Percentiles rank a stretch among this genome's conserved stretches.
These are phyloP conservation scores for Hemisphaericaspora xylofermentans DNA, from an alignment of 1,139 yeast species.

Conservation along the genomic window DNA sequence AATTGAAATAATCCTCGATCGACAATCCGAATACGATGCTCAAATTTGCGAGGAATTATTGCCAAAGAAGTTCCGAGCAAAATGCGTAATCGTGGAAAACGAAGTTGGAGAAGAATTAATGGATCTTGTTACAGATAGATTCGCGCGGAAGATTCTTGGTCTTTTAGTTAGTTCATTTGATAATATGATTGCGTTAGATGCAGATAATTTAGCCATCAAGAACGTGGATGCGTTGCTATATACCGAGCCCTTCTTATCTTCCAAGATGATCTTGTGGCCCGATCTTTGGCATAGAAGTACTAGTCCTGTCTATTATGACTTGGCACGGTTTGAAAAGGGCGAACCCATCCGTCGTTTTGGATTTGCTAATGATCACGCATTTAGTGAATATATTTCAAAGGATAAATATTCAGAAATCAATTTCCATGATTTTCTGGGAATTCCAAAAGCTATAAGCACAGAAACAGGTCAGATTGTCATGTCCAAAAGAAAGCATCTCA, in stretches of 20 bases:
- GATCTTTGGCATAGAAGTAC: constrained; percentile 38
- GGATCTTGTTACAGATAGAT: constrained; percentile 21
- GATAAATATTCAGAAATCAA: constrained; percentile 21
- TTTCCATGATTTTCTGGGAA: constrained; percentile 34
- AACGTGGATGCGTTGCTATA: constrained; percentile 30
- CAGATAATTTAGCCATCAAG: constrained; percentile 35
- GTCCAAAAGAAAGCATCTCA: constrained; percentile 32
- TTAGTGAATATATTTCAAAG: constrained; percentile 21
- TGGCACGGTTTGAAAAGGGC: constrained; percentile 32
- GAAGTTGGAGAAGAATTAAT: constrained; percentile 24
- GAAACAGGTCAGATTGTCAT: constrained; percentile 41
- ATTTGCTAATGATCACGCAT: constrained; percentile 25
- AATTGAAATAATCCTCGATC: constrained; percentile 34
- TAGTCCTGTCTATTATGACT: constrained; percentile 35
- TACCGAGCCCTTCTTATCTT: constrained; percentile 26
- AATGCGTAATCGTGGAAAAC: constrained; percentile 31
- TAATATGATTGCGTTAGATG: constrained; percentile 33
- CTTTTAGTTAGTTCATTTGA: constrained; percentile 36
- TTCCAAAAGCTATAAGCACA: constrained; percentile 28
- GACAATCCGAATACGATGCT: constrained; percentile 23
- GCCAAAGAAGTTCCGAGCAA: constrained; percentile 28
- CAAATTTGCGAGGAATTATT: constrained; percentile 31
- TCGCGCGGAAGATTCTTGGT: constrained; percentile 33
- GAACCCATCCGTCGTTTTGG: constrained; percentile 32
- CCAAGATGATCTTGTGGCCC: constrained; percentile 39